phyloP scores from a whole-genome alignment of 352 stramenopile species.

The Globisporangium nagaii region DNA sequence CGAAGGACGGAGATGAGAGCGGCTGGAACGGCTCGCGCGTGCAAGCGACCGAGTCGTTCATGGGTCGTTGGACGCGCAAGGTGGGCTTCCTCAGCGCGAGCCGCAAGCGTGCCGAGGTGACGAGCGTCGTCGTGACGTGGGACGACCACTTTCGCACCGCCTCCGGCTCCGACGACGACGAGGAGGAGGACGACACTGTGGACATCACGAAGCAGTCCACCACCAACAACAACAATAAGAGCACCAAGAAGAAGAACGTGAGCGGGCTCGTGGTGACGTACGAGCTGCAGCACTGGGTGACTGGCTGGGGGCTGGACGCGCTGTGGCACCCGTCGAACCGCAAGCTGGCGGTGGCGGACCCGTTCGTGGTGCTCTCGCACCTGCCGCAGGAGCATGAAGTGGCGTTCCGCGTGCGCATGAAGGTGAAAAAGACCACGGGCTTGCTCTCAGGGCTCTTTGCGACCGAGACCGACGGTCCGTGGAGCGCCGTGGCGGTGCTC shows the following conservation, averaged over 20 bases:
- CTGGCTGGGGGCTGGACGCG: constrained; percentile 49
- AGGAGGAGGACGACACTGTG: too few species aligned
- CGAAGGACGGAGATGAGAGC: neutral
- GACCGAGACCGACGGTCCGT: constrained; percentile 47
- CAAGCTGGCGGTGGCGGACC: constrained; percentile 33
- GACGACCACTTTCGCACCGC: constrained; percentile 43
- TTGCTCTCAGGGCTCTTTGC: constrained; percentile 43
- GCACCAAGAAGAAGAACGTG: neutral
- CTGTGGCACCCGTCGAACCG: constrained; percentile 61
- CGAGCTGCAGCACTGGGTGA: constrained; percentile 70
- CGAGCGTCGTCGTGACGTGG: constrained; percentile 61
- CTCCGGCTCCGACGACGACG: constrained; percentile 1
- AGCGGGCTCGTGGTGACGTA: constrained; percentile 23
- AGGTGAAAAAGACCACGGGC: constrained; percentile 25
- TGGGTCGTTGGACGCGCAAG: constrained; percentile 8
- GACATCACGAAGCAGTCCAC: too few species aligned
- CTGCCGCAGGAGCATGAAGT: constrained; percentile 51
- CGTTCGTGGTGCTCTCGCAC: constrained; percentile 49
- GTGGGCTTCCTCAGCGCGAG: neutral
- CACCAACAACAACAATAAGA: neutral
- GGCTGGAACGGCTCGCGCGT: constrained; percentile 7
- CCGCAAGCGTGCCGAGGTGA: constrained; percentile 18
- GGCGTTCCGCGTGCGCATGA: constrained; percentile 52
- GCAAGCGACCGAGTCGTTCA: constrained; percentile 5
- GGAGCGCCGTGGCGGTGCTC: constrained; percentile 42